Conservation (phyloP, 148 eudicot genomes). For the Fagopyrum esculentum region DNA sequence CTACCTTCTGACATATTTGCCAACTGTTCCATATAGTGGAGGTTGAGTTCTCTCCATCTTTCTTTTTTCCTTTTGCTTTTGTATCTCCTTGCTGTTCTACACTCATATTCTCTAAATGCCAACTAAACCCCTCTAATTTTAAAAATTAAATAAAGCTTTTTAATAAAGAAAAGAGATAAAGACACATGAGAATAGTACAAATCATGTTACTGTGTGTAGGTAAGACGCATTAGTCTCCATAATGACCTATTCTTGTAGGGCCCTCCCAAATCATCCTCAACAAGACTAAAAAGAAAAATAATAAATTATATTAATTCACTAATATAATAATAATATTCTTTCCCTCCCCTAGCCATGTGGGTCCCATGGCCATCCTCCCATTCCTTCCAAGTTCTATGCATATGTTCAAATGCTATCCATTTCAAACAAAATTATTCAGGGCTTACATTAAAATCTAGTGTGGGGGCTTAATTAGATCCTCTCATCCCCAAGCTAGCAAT, state of each 20-base stretch:
- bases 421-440: too few species aligned
- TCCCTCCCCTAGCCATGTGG: not conserved
- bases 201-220: too few species aligned
- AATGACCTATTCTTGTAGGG: not conserved
- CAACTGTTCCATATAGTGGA: not conserved
- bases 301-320: too few species aligned
- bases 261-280: not conserved
- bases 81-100: not conserved
- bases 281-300: not conserved
- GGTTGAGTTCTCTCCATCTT: not conserved
- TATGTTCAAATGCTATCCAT: not conserved
- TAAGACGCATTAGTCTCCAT: too few species aligned
- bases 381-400: not conserved
- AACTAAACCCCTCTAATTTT: not conserved
- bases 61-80: not conserved
- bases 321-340: too few species aligned
- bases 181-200: too few species aligned
- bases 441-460: too few species aligned
- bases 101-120: not conserved
- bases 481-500: too few species aligned
- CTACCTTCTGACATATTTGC: not conserved
- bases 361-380: not conserved
- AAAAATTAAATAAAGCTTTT: too few species aligned
- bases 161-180: too few species aligned
- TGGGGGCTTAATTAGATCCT: too few species aligned